Conservation (phyloP, 495 filamentous ascomycete genomes). For the Articulospora tetracladia region DNA sequence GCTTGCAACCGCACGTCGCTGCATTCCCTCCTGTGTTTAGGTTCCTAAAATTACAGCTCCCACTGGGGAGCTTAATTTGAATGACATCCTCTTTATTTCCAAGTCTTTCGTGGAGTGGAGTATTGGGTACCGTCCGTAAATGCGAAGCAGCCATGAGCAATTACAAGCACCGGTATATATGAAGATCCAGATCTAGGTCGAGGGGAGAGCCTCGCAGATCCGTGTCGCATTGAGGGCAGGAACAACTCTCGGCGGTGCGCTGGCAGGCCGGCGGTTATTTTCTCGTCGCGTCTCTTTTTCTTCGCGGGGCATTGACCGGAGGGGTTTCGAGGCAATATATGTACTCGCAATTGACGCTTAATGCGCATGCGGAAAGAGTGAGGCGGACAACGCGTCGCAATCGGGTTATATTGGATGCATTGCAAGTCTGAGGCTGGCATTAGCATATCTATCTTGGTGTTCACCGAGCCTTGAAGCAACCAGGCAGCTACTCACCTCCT, state of each 20-base stretch:
- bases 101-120: constrained; percentile 46
- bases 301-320: constrained; percentile 9
- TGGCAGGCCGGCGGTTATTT: constrained; percentile 15
- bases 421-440: constrained; percentile 13
- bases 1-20: constrained; percentile 59
- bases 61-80: constrained; percentile 40
- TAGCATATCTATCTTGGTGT: not conserved
- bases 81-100: constrained; percentile 34
- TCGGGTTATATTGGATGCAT: constrained; percentile 20
- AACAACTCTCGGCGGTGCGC: not conserved
- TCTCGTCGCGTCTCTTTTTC: constrained; percentile 6
- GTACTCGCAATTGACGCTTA: constrained; percentile 2
- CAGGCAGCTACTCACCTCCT: not conserved
- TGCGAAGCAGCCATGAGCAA: constrained; percentile 45
- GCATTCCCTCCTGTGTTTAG: constrained; percentile 36
- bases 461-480: not conserved
- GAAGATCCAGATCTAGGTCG: constrained; percentile 6
- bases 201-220: constrained; percentile 7
- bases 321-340: not conserved
- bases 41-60: constrained; percentile 62
- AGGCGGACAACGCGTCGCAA: constrained; percentile 20
- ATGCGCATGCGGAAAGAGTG: not conserved
- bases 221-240: constrained; percentile 21
- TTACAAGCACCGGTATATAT: not conserved
- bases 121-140: constrained; percentile 26